These are phyloP conservation scores for Glarea lozoyensis DNA, from an alignment of 495 filamentous ascomycete genomes.

Conservation along the genomic window DNA sequence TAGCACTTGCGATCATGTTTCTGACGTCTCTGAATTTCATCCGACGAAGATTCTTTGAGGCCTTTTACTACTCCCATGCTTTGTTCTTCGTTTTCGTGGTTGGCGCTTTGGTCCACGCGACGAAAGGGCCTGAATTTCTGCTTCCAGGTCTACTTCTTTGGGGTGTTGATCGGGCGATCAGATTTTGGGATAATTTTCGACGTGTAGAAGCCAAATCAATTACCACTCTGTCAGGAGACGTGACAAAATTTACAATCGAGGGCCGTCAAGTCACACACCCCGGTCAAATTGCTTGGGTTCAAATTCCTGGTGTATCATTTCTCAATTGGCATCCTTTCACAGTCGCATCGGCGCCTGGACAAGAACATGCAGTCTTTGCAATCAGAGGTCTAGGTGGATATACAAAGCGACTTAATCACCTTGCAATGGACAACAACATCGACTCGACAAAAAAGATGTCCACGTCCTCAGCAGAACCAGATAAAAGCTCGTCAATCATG, in stretches of 20 bases:
- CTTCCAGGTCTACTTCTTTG: constrained; percentile 15
- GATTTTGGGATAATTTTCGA: constrained; percentile 13
- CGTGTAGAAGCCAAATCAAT: constrained; percentile 1
- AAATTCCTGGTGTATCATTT: constrained; percentile 9
- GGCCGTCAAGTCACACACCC: neutral
- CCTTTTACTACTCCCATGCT: constrained; percentile 17
- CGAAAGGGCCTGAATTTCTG: constrained; percentile 12
- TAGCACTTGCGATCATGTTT: constrained; percentile 4
- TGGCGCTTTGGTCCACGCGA: constrained; percentile 13
- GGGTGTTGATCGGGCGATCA: constrained; percentile 12
- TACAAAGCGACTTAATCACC: constrained; percentile 8
- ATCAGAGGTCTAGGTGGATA: constrained; percentile 15
- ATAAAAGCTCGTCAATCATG: too few relatives aligned
- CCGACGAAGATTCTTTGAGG: constrained; percentile 13
- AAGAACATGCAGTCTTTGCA: constrained; percentile 7
- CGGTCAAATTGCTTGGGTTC: constrained; percentile 18
- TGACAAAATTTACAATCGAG: constrained; percentile 12
- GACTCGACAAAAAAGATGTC: too few relatives aligned
- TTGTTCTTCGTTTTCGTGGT: constrained; percentile 17
- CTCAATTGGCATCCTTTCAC: constrained; percentile 21
- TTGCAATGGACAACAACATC: neutral
- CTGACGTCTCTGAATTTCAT: constrained; percentile 8
- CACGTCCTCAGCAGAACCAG: too few relatives aligned
- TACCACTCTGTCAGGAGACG: constrained; percentile 5
- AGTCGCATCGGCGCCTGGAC: constrained; percentile 12